Percentiles rank a stretch among this genome's conserved stretches.
phyloP scores from a whole-genome alignment of 768 basidiomycete species.

The Crepidotus variabilis region DNA sequence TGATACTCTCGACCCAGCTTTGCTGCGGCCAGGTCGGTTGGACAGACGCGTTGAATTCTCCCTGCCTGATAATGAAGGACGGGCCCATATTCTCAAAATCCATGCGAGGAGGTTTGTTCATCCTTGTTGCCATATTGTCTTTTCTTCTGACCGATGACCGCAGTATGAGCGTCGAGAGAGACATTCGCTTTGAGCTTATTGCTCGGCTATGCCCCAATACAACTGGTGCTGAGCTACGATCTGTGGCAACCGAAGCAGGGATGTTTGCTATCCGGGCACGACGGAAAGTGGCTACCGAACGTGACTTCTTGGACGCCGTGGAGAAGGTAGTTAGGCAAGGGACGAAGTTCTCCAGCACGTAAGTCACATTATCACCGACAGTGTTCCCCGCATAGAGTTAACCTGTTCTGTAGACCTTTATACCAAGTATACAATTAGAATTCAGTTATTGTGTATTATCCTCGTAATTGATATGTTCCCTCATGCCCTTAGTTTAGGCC shows the following conservation, averaged over 20 bases:
- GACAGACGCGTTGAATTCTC: slow-evolving; percentile 98
- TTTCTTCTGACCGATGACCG: slow-evolving; percentile 7
- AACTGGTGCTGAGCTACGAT: slow-evolving; percentile 96
- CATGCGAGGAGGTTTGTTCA: slow-evolving; percentile 84
- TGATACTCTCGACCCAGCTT: slow-evolving; percentile 95
- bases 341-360: slow-evolving; percentile 97
- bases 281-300: slow-evolving; percentile 94
- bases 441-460: not conserved
- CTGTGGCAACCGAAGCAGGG: slow-evolving; percentile 98
- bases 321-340: slow-evolving; percentile 99
- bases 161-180: slow-evolving; percentile 96
- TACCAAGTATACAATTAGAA: slow-evolving; percentile 92
- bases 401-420: slow-evolving; percentile 52
- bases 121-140: not conserved
- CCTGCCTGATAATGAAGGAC: slow-evolving; percentile 91
- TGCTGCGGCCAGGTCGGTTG: slow-evolving; percentile 91
- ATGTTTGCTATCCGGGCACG: slow-evolving; percentile 99
- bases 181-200: slow-evolving; percentile 97
- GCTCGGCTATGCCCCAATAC: slow-evolving; percentile 97
- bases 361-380: slow-evolving; percentile 31
- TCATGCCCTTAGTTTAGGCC: not conserved
- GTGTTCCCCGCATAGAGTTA: slow-evolving; percentile 8
- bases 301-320: slow-evolving; percentile 95
- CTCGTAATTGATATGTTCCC: not conserved
- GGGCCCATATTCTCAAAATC: slow-evolving; percentile 94